Conservation (phyloP, 345 rosid genomes). For the Boechera retrofracta region DNA sequence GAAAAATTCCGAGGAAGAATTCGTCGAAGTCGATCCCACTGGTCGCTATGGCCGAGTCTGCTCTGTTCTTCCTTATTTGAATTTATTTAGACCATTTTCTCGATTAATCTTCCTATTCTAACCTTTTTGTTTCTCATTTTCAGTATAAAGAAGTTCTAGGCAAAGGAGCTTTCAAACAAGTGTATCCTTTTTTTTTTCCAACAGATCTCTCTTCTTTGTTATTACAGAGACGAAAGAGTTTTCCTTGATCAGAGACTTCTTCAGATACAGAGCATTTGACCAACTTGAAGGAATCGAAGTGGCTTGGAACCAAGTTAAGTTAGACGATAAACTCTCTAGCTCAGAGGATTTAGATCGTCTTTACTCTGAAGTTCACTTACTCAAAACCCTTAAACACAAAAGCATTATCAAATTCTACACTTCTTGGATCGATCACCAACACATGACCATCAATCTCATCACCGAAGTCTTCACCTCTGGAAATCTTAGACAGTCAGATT, state of each 20-base stretch:
- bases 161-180: conserved; percentile 97
- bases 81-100: background rate
- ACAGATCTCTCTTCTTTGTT: conserved; percentile 18
- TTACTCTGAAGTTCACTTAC: conserved; percentile 91
- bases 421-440: conserved; percentile 85
- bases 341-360: conserved; percentile 85
- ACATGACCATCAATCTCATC: conserved; percentile 84
- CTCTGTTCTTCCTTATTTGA: conserved; percentile 39
- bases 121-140: conserved; percentile 13
- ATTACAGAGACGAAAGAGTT: background rate
- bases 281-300: conserved; percentile 93
- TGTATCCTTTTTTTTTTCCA: conserved; percentile 69
- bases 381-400: conserved; percentile 89
- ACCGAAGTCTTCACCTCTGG: conserved; percentile 98
- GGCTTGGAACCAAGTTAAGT: conserved; percentile 93
- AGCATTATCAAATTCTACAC: conserved; percentile 81
- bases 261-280: conserved; percentile 93
- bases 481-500: conserved; percentile 77
- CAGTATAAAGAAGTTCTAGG: conserved; percentile 95
- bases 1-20: conserved; percentile 66
- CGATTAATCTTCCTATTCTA: background rate
- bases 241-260: conserved; percentile 57
- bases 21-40: conserved; percentile 84
- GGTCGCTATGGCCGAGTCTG: conserved; percentile 94
- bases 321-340: conserved; percentile 67